Evolutionary conservation across 75 land plant genomes (phyloP), one percentile per base, ranked within the genome.

Genomic region (Sequoiadendron giganteum): DNA sequence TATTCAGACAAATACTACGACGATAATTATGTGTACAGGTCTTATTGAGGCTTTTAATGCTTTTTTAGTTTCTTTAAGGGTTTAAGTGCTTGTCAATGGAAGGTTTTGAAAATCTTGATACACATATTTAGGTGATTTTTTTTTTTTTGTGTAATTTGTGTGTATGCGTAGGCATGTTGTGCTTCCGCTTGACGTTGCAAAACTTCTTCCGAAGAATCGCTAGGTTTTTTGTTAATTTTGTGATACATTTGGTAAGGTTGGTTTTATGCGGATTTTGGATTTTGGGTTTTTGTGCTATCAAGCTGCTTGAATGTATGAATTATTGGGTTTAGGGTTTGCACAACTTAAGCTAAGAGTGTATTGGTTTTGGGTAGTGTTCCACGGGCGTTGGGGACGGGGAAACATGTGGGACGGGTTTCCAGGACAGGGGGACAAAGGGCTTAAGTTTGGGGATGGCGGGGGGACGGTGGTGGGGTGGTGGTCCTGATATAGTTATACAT

Each of bases 1-100:
- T 95, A 97, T 88, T 95, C 98, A 18, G 98, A 97, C 93, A 97
- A 97, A 88, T 97, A 97, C 89, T 93, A 93, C 79, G 98, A 97
- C 70, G 98, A 95, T 85, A 94, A 91, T 80, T 97, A 94, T 83
- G 98, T 94, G 89, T 97, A 95, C 93, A 89, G 98, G 98, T 97
- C 38, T 9, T 65, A 19, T 19, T 16, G 5, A 16, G 28, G 28
- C 28, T 25, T 65, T 65, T 18, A 19, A 25, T 65, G 5, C 25
- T 19, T 25, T 16, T 65, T 0, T 19, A 19, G 5, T 3, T 65
- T 65, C 70, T 25, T 65, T 65, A 19, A n/a, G 70, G 19, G 1
- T 65, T 25, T 19, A 25, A 65, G 43, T 42, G 43, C 0, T 42
- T 42, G 43, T 3, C 43, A 42, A 42, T 42, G 43, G 43, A 65